Conservation (phyloP, 1,139 yeast species). For the Lipomyces yarrowii region DNA sequence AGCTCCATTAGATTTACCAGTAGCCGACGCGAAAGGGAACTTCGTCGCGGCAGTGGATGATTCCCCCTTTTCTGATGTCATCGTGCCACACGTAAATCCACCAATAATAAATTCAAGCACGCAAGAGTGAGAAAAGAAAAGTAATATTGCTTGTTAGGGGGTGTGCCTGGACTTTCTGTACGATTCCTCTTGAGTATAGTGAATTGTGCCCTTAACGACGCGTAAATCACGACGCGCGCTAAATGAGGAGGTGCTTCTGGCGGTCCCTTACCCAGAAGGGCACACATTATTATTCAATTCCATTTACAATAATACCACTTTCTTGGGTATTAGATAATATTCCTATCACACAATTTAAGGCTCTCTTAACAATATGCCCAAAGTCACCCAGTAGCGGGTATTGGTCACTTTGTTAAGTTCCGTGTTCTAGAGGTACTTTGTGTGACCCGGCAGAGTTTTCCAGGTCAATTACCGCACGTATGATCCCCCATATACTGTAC, state of each 20-base stretch:
- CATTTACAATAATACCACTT: too few species aligned
- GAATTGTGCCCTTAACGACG: background rate
- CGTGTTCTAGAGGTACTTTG: too few species aligned
- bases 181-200: background rate
- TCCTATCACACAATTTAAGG: too few species aligned
- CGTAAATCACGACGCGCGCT: background rate
- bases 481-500: too few species aligned
- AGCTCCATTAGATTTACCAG: background rate
- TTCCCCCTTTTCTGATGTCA: background rate
- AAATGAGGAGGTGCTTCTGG: background rate
- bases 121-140: background rate
- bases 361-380: too few species aligned
- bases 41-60: slow-evolving; percentile 1
- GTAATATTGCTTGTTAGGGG: background rate
- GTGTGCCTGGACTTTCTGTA: background rate
- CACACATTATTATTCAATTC: too few species aligned
- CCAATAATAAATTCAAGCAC: background rate
- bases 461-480: too few species aligned
- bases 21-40: background rate
- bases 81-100: background rate
- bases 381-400: too few species aligned
- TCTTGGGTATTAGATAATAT: too few species aligned
- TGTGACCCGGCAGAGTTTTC: too few species aligned
- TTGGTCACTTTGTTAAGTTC: too few species aligned
- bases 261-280: too few species aligned